These are phyloP conservation scores for Cylindrodendrum hubeiense DNA, from an alignment of 2,329 filamentous ascomycete genomes.

Conservation along the genomic window DNA sequence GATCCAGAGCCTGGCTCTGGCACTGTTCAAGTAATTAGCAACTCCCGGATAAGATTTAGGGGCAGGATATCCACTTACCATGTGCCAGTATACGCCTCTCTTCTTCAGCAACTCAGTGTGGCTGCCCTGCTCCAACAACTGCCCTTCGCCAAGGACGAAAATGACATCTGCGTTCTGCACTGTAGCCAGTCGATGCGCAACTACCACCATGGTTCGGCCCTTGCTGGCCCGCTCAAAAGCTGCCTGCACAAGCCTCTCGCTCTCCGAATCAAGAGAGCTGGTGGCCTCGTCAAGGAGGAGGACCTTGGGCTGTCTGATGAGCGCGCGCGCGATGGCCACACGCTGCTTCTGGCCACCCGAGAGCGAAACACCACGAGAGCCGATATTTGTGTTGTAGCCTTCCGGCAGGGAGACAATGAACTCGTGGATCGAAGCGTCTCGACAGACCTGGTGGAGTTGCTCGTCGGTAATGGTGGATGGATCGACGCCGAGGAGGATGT, in stretches of 20 bases:
- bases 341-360: conserved; percentile 82
- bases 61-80: conserved; percentile 57
- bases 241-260: conserved; percentile 71
- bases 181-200: conserved; percentile 82
- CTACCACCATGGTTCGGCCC: conserved; percentile 77
- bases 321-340: conserved; percentile 76
- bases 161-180: conserved; percentile 86
- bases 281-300: conserved; percentile 81
- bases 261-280: conserved; percentile 74
- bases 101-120: conserved; percentile 64
- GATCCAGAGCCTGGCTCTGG: conserved; percentile 69
- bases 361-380: conserved; percentile 74
- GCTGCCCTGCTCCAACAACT: conserved; percentile 66
- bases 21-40: conserved; percentile 58
- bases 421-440: conserved; percentile 76
- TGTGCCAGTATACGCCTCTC: conserved; percentile 68
- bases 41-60: background rate
- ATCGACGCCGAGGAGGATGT: conserved; percentile 74
- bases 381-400: conserved; percentile 76
- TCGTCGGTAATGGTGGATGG: conserved; percentile 64
- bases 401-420: conserved; percentile 77
- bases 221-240: conserved; percentile 75
- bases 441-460: conserved; percentile 64
- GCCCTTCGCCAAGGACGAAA: conserved; percentile 78
- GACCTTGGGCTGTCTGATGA: conserved; percentile 74